Evolutionary conservation across 83 land plant genomes (phyloP).

Genomic region (Diphasiastrum complanatum): DNA sequence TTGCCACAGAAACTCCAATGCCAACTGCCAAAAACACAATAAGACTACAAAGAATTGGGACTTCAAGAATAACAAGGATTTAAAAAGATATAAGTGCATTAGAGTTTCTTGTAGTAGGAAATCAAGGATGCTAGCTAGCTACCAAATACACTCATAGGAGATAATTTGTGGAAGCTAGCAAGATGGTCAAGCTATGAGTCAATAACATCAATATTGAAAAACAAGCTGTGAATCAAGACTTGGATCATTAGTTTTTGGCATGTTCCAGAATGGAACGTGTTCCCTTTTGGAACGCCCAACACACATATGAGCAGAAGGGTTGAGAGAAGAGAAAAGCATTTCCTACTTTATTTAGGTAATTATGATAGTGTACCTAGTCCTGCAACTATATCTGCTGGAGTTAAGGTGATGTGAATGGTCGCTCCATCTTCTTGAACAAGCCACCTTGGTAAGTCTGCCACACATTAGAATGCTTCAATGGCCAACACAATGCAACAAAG

Average conservation of each 20-base stretch:
- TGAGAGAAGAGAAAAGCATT: no score
- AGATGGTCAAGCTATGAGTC: no score
- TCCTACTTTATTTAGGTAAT: no score
- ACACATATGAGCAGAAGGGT: not conserved
- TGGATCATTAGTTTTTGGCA: no score
- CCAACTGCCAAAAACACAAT: constrained; percentile 27
- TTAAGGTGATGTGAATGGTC: constrained; percentile 30
- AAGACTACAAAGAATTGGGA: constrained; percentile 1
- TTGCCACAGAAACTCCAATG: constrained; percentile 29
- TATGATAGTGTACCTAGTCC: constrained; percentile 28
- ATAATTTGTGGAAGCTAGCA: no score
- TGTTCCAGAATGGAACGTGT: no score
- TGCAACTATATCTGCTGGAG: constrained; percentile 37
- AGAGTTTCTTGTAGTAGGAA: not conserved
- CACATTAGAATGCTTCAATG: not conserved
- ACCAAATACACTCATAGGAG: not conserved
- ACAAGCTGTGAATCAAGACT: no score
- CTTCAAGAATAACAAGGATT: not conserved
- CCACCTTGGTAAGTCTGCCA: constrained; percentile 42
- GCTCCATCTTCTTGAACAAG: constrained; percentile 31
- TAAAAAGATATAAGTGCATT: not conserved
- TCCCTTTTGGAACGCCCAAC: not conserved
- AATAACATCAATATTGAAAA: no score
- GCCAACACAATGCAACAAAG: no score
- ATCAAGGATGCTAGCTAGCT: no score